A percentile compares a stretch with the other conserved stretches of the same genome.
These are phyloP conservation scores for Neocucurbitaria cava DNA, from an alignment of 2,329 filamentous ascomycete genomes.

Conservation along the genomic window DNA sequence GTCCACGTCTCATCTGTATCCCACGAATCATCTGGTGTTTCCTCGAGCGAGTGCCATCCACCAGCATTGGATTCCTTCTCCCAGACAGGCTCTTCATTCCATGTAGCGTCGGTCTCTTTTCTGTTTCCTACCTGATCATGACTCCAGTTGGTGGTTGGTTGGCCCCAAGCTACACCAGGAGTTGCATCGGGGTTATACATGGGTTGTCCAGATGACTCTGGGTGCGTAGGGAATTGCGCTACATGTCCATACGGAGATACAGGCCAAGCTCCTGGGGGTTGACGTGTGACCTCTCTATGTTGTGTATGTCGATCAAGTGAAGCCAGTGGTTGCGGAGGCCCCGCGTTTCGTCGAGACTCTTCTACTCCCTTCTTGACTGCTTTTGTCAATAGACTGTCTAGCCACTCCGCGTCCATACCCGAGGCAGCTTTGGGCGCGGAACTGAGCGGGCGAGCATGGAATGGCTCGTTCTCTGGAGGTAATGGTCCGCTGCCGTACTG, in stretches of 20 bases:
- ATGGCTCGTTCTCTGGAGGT: slow-evolving; percentile 11
- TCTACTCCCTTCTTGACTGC: slow-evolving; percentile 32
- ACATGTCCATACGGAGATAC: slow-evolving; percentile 12
- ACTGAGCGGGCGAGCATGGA: background rate
- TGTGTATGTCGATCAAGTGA: background rate
- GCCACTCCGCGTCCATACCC: slow-evolving; percentile 18
- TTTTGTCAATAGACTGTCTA: slow-evolving; percentile 23
- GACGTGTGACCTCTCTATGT: slow-evolving; percentile 8
- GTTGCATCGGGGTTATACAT: background rate
- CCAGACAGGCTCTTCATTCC: slow-evolving; percentile 13
- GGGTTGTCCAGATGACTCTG: background rate
- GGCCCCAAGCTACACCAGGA: slow-evolving; percentile 3
- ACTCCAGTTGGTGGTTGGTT: slow-evolving; percentile 6
- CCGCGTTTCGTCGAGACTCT: slow-evolving; percentile 16
- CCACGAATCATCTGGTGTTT: slow-evolving; percentile 25
- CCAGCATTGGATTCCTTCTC: slow-evolving; percentile 10
- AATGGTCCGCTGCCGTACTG: slow-evolving; percentile 40
- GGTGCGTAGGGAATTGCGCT: background rate
- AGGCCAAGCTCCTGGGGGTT: slow-evolving; percentile 37
- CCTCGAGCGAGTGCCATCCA: slow-evolving; percentile 19
- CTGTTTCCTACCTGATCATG: slow-evolving; percentile 5
- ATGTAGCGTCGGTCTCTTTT: slow-evolving; percentile 14
- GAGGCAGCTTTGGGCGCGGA: background rate
- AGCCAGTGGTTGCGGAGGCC: background rate
- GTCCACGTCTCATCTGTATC: slow-evolving; percentile 25